Conservation (phyloP, 2,329 filamentous ascomycete species). For the Rhynchosporium agropyri region DNA sequence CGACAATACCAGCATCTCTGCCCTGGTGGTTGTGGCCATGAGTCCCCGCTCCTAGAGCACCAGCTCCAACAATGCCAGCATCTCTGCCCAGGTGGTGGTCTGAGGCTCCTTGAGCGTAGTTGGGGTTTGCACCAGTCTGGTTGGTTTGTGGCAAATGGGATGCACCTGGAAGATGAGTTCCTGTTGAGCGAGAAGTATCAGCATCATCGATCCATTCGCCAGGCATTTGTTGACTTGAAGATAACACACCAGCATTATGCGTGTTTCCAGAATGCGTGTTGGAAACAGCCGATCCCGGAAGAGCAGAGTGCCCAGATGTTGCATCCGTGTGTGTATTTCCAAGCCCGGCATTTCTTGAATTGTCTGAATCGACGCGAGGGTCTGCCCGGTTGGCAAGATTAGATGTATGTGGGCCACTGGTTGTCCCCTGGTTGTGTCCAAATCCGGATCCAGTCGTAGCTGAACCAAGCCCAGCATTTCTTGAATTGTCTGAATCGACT, state of each 20-base stretch:
- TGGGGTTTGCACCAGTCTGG: slow-evolving; percentile 11
- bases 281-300: background rate
- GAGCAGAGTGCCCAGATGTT: slow-evolving; percentile 9
- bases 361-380: slow-evolving; percentile 53
- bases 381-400: slow-evolving; percentile 50
- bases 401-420: slow-evolving; percentile 19
- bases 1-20: slow-evolving; percentile 27
- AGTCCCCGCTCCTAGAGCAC: slow-evolving; percentile 26
- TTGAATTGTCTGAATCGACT: slow-evolving; percentile 49
- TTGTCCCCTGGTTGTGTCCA: slow-evolving; percentile 10
- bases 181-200: slow-evolving; percentile 12
- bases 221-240: slow-evolving; percentile 7
- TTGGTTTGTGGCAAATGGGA: slow-evolving; percentile 11
- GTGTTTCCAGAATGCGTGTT: background rate
- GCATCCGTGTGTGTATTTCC: slow-evolving; percentile 11
- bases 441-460: slow-evolving; percentile 1
- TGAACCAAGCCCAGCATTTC: slow-evolving; percentile 27
- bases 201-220: slow-evolving; percentile 17
- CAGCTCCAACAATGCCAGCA: slow-evolving; percentile 21
- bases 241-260: background rate
- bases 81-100: slow-evolving; percentile 30
- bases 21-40: slow-evolving; percentile 36
- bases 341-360: slow-evolving; percentile 29
- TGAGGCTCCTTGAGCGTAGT: background rate
- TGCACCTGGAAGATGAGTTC: background rate